A percentile compares a stretch with the other conserved stretches of the same genome.
phyloP scores from a whole-genome alignment of 129 eudicot species.

The Glebionis coronaria region DNA sequence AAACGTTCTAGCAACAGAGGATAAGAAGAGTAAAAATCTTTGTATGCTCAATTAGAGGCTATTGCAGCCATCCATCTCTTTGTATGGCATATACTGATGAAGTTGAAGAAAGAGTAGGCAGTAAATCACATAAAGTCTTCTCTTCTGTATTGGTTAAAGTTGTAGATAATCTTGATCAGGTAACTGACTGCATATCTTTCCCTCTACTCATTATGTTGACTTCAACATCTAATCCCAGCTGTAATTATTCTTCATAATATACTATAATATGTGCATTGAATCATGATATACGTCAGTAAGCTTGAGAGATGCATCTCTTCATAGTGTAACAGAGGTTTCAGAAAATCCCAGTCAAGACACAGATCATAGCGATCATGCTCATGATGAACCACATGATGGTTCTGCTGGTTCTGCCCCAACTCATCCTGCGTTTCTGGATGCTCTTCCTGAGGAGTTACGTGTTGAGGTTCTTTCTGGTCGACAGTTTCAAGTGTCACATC shows the following conservation, averaged over 20 bases:
- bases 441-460: conserved; percentile 98
- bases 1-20: conserved; percentile 49
- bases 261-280: too few species aligned
- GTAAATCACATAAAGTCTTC: too few species aligned
- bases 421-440: conserved; percentile 94
- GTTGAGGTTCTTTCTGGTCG: conserved; percentile 93
- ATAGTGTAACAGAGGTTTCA: conserved; percentile 77
- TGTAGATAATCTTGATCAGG: too few species aligned
- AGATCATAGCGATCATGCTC: conserved; percentile 55
- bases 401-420: conserved; percentile 49
- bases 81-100: too few species aligned
- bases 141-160: too few species aligned
- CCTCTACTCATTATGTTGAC: too few species aligned
- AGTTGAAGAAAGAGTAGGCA: too few species aligned
- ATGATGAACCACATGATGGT: conserved; percentile 51
- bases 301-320: conserved; percentile 68
- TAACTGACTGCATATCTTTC: too few species aligned
- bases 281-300: conserved; percentile 40
- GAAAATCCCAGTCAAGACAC: conserved; percentile 74
- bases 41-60: conserved; percentile 36
- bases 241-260: too few species aligned
- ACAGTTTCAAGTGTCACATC: conserved; percentile 63
- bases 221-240: too few species aligned
- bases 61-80: too few species aligned
- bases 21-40: conserved; percentile 53